These are phyloP conservation scores for Biscogniauxia mediterranea DNA, from an alignment of 2,329 filamentous ascomycete species.

Conservation along the genomic window DNA sequence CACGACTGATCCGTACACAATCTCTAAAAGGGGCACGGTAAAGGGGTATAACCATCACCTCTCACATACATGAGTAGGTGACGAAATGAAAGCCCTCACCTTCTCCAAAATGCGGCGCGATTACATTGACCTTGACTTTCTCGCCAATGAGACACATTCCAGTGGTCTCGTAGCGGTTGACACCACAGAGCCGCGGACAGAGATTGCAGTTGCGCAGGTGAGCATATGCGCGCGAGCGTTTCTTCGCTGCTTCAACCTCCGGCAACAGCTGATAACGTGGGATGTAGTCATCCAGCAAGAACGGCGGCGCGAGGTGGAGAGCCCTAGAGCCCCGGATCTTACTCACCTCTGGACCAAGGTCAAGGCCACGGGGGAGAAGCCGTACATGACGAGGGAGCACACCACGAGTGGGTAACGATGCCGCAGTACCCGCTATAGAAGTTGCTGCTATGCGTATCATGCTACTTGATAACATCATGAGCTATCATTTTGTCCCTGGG, in stretches of 20 bases:
- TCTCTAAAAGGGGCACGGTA: too few relatives aligned
- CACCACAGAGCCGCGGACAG: conserved; percentile 72
- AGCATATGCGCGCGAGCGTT: conserved; percentile 70
- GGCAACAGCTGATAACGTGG: conserved; percentile 70
- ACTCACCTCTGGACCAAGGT: not conserved
- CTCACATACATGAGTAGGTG: too few relatives aligned
- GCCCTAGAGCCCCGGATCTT: conserved; percentile 6
- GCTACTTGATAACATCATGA: conserved; percentile 25
- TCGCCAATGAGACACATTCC: conserved; percentile 77
- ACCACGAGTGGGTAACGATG: not conserved
- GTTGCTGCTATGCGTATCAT: conserved; percentile 3
- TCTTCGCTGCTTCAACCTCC: conserved; percentile 67
- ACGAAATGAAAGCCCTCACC: conserved; percentile 38
- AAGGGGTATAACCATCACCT: too few relatives aligned
- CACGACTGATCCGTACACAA: too few relatives aligned
- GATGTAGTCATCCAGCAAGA: conserved; percentile 71
- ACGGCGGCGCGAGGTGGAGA: conserved; percentile 60
- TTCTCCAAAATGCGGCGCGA: conserved; percentile 84
- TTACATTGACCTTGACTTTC: conserved; percentile 73
- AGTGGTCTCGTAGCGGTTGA: conserved; percentile 77
- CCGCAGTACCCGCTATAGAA: conserved; percentile 2
- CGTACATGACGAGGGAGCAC: not conserved
- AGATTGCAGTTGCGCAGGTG: conserved; percentile 79
- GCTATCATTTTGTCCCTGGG: conserved; percentile 10
- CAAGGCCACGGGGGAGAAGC: conserved; percentile 2